Conservation (phyloP, 148 eudicot genomes). For the Heliosperma pusillum region DNA sequence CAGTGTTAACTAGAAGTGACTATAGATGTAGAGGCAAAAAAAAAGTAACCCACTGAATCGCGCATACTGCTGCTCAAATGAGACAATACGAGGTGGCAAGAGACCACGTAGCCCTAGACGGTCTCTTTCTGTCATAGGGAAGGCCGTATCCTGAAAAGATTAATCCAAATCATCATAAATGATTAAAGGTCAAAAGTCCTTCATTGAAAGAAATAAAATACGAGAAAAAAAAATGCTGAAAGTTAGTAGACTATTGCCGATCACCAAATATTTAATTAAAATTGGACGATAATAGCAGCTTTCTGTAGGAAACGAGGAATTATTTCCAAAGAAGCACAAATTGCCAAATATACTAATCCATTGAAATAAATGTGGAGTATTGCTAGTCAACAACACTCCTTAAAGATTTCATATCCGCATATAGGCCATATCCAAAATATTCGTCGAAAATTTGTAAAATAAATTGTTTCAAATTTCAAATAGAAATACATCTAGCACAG, state of each 20-base stretch:
- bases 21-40: neutral
- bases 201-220: neutral
- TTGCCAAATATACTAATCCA: neutral
- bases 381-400: neutral
- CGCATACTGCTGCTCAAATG: slow-evolving; percentile 90
- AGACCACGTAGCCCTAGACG: slow-evolving; percentile 99
- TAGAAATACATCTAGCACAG: neutral
- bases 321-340: neutral
- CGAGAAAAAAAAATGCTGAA: neutral
- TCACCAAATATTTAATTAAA: neutral
- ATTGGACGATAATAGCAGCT: neutral
- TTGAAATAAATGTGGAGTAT: neutral
- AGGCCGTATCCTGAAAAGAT: slow-evolving; percentile 76
- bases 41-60: slow-evolving; percentile 73
- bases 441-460: neutral
- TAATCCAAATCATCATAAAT: neutral
- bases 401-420: neutral
- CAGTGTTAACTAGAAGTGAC: neutral
- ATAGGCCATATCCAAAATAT: neutral
- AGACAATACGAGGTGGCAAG: slow-evolving; percentile 86
- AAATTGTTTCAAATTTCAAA: neutral
- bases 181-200: neutral
- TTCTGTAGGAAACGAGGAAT: neutral
- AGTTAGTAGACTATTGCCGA: neutral
- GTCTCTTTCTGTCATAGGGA: slow-evolving; percentile 93